Base-by-base conservation (phyloP, 352 stramenopile genomes). In the Pythium utonaiense region DNA sequence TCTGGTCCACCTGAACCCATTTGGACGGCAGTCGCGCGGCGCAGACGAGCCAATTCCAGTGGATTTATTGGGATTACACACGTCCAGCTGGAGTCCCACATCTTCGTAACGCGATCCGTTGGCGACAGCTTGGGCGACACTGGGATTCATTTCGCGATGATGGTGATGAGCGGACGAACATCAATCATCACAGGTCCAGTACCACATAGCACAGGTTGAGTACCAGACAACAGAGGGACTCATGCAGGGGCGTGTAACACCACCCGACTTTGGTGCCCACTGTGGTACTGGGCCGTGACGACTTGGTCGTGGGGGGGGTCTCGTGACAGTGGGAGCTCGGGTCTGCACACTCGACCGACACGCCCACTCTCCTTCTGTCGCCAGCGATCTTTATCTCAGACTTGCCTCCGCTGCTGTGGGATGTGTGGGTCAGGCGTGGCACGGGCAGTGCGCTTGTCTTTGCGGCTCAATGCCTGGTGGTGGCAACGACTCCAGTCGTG, bases 1-100 rank as follows among this genome's bases (percentile, higher is more conserved):
- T 33, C 28, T 33, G 28, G 28, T 40, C 33, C 33, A 40, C 17
- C 17, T 57, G 50, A 40, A 60, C 21, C 53, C 53, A 60, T 60
- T 42, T 53, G 12, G n/a, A n/a, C n/a, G n/a, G n/a, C n/a, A n/a
- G n/a, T n/a, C n/a, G 13, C 8, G 21, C 6, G 25, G 9, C 8
- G 28, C 53, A 60, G 42, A 51, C 27, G 41, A 33, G 40, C 3
- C 53, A 3, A 27, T 10, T 21, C 28, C 7, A 19, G 30, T 44
- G 40, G 40, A 60, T 52, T 60, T 60, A 41, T 42, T 44, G 1
- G 1, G 25, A 41, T 60, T 60, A 31, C 53, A 27, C 17, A 60
- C 19, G 22, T 17, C 17, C 36, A 44, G 14, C 12, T 44, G 36
- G 36, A 14, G 36, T 21, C 8, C 50, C 19, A 54, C 50, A 57